phyloP scores from a whole-genome alignment of 2,329 filamentous ascomycete species.

The Talaromyces sp. region DNA sequence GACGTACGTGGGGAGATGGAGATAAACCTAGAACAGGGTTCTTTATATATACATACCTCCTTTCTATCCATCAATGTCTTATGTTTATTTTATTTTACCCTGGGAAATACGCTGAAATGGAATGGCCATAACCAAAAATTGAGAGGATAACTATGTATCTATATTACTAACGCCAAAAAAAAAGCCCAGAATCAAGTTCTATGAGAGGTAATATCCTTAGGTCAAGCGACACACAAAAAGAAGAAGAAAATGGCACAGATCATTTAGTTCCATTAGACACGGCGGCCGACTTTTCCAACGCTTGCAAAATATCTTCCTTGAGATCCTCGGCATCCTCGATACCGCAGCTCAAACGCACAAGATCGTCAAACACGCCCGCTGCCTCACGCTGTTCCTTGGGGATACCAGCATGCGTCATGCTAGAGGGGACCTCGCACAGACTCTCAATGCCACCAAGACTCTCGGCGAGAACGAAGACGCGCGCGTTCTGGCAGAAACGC shows the following conservation, averaged over 20 bases:
- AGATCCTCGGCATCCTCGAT: slow-evolving; percentile 88
- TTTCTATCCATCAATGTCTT: neutral
- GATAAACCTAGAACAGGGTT: too few relatives aligned
- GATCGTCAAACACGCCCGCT: slow-evolving; percentile 90
- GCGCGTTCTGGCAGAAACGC: slow-evolving; percentile 84
- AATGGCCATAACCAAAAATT: neutral
- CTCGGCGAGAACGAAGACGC: slow-evolving; percentile 91
- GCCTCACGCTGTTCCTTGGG: slow-evolving; percentile 84
- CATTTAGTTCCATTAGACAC: slow-evolving; percentile 27
- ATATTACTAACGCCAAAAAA: neutral
- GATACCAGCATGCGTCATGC: slow-evolving; percentile 97
- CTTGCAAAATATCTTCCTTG: slow-evolving; percentile 73
- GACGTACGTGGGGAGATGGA: too few relatives aligned
- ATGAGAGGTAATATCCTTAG: neutral
- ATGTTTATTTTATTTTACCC: too few relatives aligned
- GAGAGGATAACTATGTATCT: neutral
- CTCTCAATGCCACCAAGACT: slow-evolving; percentile 88
- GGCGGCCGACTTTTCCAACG: slow-evolving; percentile 69
- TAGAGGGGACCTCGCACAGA: slow-evolving; percentile 84
- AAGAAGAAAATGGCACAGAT: slow-evolving; percentile 12
- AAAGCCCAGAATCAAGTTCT: neutral
- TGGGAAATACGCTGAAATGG: too few relatives aligned
- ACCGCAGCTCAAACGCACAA: slow-evolving; percentile 89
- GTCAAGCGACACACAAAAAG: neutral
- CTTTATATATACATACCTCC: neutral